Conservation (phyloP, 192 early-diverging fungal genomes). For the Umbelopsis sp. region DNA sequence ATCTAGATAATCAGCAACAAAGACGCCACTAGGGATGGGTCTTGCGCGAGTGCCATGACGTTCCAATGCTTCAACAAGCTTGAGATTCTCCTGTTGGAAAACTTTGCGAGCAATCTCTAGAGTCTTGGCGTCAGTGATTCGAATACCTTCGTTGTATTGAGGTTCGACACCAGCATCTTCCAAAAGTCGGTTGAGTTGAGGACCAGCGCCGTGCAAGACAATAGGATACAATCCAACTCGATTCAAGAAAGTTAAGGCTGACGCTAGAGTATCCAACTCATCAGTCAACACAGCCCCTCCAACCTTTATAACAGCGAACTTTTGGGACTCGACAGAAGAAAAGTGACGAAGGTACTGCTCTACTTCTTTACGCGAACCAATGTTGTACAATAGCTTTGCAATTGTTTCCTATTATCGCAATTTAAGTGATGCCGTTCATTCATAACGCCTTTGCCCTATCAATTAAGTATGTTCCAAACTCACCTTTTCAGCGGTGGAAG, state of each 20-base stretch:
- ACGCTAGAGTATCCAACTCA: constrained; percentile 92
- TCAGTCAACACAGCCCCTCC: constrained; percentile 95
- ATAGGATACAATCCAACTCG: constrained; percentile 98
- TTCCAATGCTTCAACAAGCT: constrained; percentile 97
- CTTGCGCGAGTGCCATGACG: constrained; percentile 91
- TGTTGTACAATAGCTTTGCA: constrained; percentile 92
- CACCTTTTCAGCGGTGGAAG: constrained; percentile 11
- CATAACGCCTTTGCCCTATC: too few relatives aligned
- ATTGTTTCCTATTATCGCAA: constrained; percentile 70
- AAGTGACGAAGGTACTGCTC: constrained; percentile 98
- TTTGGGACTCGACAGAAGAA: constrained; percentile 96
- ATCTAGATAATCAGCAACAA: constrained; percentile 95
- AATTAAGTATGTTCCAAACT: too few relatives aligned
- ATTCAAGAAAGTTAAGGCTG: constrained; percentile 94
- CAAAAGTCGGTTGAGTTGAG: constrained; percentile 90
- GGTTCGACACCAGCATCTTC: constrained; percentile 94
- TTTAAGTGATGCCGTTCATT: background rate
- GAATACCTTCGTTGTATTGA: constrained; percentile 96
- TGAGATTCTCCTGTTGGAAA: constrained; percentile 94
- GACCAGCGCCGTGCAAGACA: constrained; percentile 97
- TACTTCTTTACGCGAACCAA: constrained; percentile 98
- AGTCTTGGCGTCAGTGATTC: constrained; percentile 93
- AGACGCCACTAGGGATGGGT: constrained; percentile 96
- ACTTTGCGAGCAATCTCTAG: constrained; percentile 93
- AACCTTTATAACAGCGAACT: constrained; percentile 99